These are phyloP conservation scores for Leishmania major DNA, from an alignment of 208 protist species.

Conservation along the genomic window DNA sequence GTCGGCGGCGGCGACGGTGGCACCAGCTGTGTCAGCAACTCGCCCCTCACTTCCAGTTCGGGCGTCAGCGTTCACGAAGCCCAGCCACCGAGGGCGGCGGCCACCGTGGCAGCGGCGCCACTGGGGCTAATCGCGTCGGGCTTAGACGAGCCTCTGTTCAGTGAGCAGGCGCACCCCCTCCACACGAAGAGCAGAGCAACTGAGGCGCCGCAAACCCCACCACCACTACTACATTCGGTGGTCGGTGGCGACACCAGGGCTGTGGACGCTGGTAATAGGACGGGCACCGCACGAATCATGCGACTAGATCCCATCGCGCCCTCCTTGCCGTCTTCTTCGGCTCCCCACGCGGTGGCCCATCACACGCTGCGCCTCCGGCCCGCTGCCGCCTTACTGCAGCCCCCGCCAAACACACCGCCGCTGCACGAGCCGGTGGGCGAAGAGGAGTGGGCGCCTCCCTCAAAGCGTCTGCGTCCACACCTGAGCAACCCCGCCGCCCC, in stretches of 20 bases:
- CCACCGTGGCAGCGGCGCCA: background rate
- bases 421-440: background rate
- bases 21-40: conserved; percentile 7
- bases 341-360: background rate
- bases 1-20: background rate
- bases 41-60: conserved; percentile 10
- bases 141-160: background rate
- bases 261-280: background rate
- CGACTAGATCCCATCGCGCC: background rate
- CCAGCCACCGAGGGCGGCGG: background rate
- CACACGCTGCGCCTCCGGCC: conserved; percentile 26
- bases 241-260: background rate
- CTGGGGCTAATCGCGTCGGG: background rate
- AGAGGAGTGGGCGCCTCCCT: conserved; percentile 5
- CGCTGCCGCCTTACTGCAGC: background rate
- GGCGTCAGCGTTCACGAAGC: conserved; percentile 10
- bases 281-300: conserved; percentile 3
- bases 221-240: background rate
- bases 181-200: background rate
- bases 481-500: background rate
- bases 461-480: conserved; percentile 27
- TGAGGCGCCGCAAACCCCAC: background rate
- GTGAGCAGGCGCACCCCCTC: background rate
- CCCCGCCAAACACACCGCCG: background rate
- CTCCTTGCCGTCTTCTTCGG: background rate